These are phyloP conservation scores for Paralagenidium karlingii DNA, from an alignment of 352 stramenopile genomes.

Conservation along the genomic window DNA sequence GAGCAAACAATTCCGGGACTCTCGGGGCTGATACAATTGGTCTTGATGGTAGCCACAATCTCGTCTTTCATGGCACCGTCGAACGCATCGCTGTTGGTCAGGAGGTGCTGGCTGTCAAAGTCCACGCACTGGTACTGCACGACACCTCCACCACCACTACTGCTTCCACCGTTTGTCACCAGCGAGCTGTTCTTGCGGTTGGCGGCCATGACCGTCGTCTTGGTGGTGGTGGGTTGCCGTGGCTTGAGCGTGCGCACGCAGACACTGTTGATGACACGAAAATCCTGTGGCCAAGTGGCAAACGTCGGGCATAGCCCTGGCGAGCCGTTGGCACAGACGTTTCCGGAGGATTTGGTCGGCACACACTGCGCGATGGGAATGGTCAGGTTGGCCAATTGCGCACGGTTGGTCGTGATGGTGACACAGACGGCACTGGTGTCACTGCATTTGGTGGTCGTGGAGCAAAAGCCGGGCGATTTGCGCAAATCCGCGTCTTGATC, in stretches of 20 bases:
- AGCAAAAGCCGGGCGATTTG: too few species aligned
- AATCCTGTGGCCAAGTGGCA: conserved; percentile 47
- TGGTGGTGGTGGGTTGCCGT: conserved; percentile 19
- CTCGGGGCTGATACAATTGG: conserved; percentile 44
- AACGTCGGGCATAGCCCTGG: conserved; percentile 64
- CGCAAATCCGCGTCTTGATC: too few species aligned
- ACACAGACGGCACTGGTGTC: too few species aligned
- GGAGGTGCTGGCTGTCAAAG: conserved; percentile 42
- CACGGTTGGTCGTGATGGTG: conserved; percentile 34
- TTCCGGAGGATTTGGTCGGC: conserved; percentile 20
- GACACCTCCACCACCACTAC: conserved; percentile 72
- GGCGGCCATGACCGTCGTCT: background rate
- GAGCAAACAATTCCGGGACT: conserved; percentile 59
- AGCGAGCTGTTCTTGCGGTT: background rate
- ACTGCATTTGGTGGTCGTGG: too few species aligned
- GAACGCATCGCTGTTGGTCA: conserved; percentile 29
- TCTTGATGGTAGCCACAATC: conserved; percentile 33
- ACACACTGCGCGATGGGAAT: conserved; percentile 69
- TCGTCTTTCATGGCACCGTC: conserved; percentile 37
- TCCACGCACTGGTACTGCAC: conserved; percentile 72
- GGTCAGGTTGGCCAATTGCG: conserved; percentile 57
- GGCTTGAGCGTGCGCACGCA: conserved; percentile 52
- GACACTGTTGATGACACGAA: conserved; percentile 51
- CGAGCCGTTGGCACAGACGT: conserved; percentile 41
- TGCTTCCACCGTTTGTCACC: conserved; percentile 39